Conservation (phyloP, 352 stramenopile genomes). For the Peronospora tabacina region DNA sequence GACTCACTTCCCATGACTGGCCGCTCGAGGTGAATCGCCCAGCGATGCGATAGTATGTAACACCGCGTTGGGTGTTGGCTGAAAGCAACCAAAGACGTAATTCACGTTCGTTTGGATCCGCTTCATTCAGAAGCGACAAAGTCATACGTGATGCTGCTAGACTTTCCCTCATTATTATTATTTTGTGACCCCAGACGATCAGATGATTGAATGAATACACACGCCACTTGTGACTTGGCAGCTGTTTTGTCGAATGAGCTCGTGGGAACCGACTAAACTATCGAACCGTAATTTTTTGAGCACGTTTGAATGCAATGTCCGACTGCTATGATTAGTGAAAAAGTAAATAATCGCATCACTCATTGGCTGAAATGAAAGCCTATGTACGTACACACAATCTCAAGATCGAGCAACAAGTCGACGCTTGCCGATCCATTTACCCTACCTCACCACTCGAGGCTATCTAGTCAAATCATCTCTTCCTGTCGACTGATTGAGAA, state of each 20-base stretch:
- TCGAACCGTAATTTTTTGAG: no score
- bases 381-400: no score
- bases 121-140: constrained; percentile 49
- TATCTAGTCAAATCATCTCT: no score
- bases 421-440: no score
- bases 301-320: no score
- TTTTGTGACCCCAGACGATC: background rate
- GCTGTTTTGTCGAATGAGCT: constrained; percentile 15
- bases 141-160: constrained; percentile 25
- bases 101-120: constrained; percentile 34
- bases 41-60: constrained; percentile 62
- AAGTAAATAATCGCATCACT: no score
- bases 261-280: background rate
- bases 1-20: constrained; percentile 76
- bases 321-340: no score
- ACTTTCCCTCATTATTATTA: background rate
- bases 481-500: no score
- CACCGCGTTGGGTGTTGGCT: constrained; percentile 37
- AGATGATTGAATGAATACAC: background rate
- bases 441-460: no score
- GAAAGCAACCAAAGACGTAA: constrained; percentile 69
- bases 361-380: no score
- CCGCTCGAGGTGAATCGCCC: constrained; percentile 54
- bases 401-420: no score
- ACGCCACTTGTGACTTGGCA: background rate